These are phyloP conservation scores for Trypanosoma mega DNA, from an alignment of 208 protist genomes.

Conservation along the genomic window DNA sequence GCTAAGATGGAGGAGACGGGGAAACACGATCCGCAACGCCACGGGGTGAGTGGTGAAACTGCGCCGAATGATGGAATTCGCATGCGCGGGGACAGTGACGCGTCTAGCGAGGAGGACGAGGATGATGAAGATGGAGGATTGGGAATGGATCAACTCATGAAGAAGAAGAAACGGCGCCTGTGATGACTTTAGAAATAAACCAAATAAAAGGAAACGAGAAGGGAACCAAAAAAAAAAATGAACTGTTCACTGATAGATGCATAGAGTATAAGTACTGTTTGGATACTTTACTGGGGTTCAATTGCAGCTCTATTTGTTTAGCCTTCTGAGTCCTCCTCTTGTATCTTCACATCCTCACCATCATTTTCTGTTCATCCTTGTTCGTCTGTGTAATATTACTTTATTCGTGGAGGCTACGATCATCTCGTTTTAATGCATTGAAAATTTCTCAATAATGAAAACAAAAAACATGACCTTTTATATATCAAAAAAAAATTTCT, in stretches of 20 bases:
- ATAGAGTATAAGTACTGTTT: not conserved
- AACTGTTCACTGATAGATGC: too few species aligned
- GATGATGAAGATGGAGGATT: conserved; percentile 32
- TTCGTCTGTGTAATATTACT: too few species aligned
- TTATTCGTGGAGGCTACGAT: too few species aligned
- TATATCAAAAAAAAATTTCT: too few species aligned
- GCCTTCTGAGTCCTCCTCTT: too few species aligned
- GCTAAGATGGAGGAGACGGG: conserved; percentile 39
- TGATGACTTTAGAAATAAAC: not conserved
- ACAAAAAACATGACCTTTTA: too few species aligned
- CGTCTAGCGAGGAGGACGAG: conserved; percentile 17
- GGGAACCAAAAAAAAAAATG: conserved; percentile 3
- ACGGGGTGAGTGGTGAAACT: too few species aligned
- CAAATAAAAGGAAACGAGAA: not conserved
- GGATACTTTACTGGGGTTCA: not conserved
- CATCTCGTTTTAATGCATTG: too few species aligned
- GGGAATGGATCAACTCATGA: conserved; percentile 34
- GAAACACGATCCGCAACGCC: too few species aligned
- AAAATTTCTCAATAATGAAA: too few species aligned
- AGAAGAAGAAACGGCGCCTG: conserved; percentile 40
- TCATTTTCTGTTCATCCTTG: too few species aligned
- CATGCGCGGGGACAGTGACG: not conserved
- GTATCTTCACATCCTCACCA: too few species aligned
- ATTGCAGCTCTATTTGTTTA: not conserved
- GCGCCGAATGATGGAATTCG: conserved; percentile 26